Conservation (phyloP, 2,329 filamentous ascomycete species). For the Elsinoe perseae region DNA sequence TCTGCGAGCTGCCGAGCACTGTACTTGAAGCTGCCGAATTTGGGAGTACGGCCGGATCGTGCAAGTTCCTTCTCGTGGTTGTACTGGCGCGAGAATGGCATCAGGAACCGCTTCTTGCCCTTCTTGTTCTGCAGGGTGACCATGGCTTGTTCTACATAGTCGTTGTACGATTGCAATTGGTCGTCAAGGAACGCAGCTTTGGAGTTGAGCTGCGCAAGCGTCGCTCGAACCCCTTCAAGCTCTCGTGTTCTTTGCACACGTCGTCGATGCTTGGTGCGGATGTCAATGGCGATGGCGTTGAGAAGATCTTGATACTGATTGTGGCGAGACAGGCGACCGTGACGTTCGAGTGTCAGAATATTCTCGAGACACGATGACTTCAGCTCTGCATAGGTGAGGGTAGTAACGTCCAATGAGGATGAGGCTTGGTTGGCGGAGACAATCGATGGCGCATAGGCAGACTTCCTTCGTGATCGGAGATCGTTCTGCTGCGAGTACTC, state of each 20-base stretch:
- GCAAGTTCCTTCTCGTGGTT: slow-evolving; percentile 96
- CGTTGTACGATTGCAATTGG: slow-evolving; percentile 94
- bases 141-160: slow-evolving; percentile 99
- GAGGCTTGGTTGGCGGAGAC: slow-evolving; percentile 19
- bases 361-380: slow-evolving; percentile 93
- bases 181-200: slow-evolving; percentile 90
- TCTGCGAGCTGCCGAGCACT: slow-evolving; percentile 80
- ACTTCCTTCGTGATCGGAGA: slow-evolving; percentile 39
- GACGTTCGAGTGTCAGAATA: slow-evolving; percentile 76
- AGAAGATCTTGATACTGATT: slow-evolving; percentile 98
- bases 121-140: slow-evolving; percentile 94
- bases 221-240: slow-evolving; percentile 72
- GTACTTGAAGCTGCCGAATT: slow-evolving; percentile 98
- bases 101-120: slow-evolving; percentile 84
- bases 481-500: slow-evolving; percentile 51
- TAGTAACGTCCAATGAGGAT: slow-evolving; percentile 71
- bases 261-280: slow-evolving; percentile 90
- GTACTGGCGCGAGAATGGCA: slow-evolving; percentile 98
- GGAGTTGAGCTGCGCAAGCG: slow-evolving; percentile 66
- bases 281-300: slow-evolving; percentile 93
- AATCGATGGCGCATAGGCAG: slow-evolving; percentile 19
- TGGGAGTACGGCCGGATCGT: slow-evolving; percentile 83
- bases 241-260: slow-evolving; percentile 87
- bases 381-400: slow-evolving; percentile 82
- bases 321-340: slow-evolving; percentile 70